A percentile compares a stretch with the other conserved stretches of the same genome.
Conservation (phyloP, 1,284 basidiomycete species). For the Papiliotrema laurentii region DNA sequence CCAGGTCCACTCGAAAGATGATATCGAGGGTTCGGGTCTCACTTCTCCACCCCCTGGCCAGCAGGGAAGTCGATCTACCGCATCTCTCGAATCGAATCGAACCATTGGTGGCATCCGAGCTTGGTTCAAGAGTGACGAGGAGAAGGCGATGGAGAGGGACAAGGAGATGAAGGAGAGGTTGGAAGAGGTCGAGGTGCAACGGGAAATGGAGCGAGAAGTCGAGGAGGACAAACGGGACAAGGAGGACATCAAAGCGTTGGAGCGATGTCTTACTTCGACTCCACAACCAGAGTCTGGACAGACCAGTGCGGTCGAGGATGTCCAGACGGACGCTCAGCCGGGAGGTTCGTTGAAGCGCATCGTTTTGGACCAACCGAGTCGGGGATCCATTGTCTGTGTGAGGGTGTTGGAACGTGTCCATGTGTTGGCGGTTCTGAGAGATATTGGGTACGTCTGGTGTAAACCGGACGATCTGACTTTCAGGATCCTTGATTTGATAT, state of each 20-base stretch:
- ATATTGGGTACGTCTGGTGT: slow-evolving; percentile 28
- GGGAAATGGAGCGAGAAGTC: slow-evolving; percentile 34
- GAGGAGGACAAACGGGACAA: slow-evolving; percentile 27
- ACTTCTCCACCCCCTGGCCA: slow-evolving; percentile 21
- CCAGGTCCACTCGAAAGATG: slow-evolving; percentile 32
- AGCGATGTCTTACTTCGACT: slow-evolving; percentile 4
- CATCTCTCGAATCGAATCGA: slow-evolving; percentile 10
- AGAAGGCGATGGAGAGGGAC: slow-evolving; percentile 5
- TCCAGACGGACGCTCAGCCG: neutral
- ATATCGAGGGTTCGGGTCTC: slow-evolving; percentile 13
- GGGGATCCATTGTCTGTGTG: slow-evolving; percentile 30
- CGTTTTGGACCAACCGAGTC: slow-evolving; percentile 21
- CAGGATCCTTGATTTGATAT: slow-evolving; percentile 36
- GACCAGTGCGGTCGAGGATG: slow-evolving; percentile 1
- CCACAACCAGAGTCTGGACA: neutral
- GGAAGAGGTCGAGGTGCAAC: slow-evolving; percentile 37
- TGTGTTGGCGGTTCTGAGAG: slow-evolving; percentile 29
- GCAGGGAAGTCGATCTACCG: slow-evolving; percentile 22
- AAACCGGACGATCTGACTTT: neutral
- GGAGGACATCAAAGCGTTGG: slow-evolving; percentile 26
- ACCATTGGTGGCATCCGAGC: slow-evolving; percentile 14
- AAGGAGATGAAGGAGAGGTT: slow-evolving; percentile 21
- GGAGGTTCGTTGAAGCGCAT: slow-evolving; percentile 13
- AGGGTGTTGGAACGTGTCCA: slow-evolving; percentile 28
- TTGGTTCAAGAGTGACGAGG: slow-evolving; percentile 15